Evolutionary conservation across 805 yeast species (phyloP), one percentile per base, ranked within the genome.

Genomic region (Candida insectorum): DNA sequence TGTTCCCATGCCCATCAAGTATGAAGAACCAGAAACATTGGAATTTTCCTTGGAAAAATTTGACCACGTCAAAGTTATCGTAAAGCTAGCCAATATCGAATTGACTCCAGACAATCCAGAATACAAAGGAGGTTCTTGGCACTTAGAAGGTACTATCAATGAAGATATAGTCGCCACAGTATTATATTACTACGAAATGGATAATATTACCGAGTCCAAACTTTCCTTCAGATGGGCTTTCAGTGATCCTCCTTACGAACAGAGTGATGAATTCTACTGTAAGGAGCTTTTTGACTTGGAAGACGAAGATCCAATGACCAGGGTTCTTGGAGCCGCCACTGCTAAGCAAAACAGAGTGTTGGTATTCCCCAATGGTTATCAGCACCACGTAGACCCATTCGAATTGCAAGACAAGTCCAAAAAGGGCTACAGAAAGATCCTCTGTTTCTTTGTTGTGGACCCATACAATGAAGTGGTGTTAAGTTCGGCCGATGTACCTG

Each of bases 101-200:
- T 45, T 66, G 31, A 61, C 67, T 1, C 71, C 72, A 0, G 67
- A 65, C 27, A 56, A 54, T 17, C 65, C 70, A 2, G 32, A 31
- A 2, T 66, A 65, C 33, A 34, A 43, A 2, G 72, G 72, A 3
- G 71, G 71, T 1, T 40, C 63, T 2, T 66, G 71, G 71, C 71
- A 66, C 34, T 56, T 65, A 1, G 71, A 66, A 43, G 73, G 71
- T 1, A 51, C 64, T 6, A 52, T 54, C 16, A 60, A 60, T 38
- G 73, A 66, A 41, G 60, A 62, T 36, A 65, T 66, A 27, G 60
- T 66, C 5, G 71, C 71, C 2, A 63, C 70, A 2, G 49, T 58
- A 4, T 43, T 65, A 21, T 66, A 63, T 43, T 66, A 65, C 40
- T 65, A 63, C 34, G 71, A 66, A 31, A 34, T 47, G 16, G 63